Base-by-base conservation (phyloP, 352 stramenopile species). In the Phytopythium mirpurense region DNA sequence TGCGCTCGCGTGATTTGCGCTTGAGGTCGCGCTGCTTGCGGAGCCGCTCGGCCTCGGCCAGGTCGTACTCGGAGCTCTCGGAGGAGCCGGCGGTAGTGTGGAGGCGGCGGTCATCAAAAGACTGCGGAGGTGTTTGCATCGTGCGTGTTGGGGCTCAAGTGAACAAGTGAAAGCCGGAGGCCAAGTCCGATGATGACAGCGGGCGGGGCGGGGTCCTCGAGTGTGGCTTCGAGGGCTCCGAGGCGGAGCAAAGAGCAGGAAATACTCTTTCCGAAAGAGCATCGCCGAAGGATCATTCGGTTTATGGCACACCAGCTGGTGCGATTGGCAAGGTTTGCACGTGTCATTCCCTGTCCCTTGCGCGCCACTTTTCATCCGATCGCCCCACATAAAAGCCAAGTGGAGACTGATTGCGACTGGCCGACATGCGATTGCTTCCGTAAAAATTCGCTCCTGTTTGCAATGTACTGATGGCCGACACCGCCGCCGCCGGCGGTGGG, bases 1-100 rank as follows among this genome's bases (percentile, higher is more conserved):
- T 72, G 21, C 67, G 67, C 29, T 76, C 67, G 21, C 67, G 60
- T 11, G 67, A 76, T 41, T 76, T 76, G 24, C 67, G 63, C 51
- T 76, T 76, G 15, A 76, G 64, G 15, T 76, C 67, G n/a, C 67
- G 56, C 57, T 76, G 67, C 45, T 76, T 76, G 37, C 67, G 67
- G 5, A 62, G 59, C 24, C 67, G 63, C 55, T 75, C 67, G n/a
- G 60, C 55, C 47, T 75, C 67, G 6, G 45, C 67, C 8, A 53
- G 24, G 47, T 53, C 47, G 47, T 23, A 42, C 19, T 53, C 47
- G 0, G 47, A 43, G 47, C 47, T 31, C 11, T 18, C 23, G 2
- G 47, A 43, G 19, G 47, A 53, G 21, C 47, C 19, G 32, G 47
- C 35, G 21, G 27, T 10, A 5, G 15, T n/a, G 18, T 51, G 45